phyloP scores from a whole-genome alignment of 805 yeast species.

The Cyberlindnera japonica region DNA sequence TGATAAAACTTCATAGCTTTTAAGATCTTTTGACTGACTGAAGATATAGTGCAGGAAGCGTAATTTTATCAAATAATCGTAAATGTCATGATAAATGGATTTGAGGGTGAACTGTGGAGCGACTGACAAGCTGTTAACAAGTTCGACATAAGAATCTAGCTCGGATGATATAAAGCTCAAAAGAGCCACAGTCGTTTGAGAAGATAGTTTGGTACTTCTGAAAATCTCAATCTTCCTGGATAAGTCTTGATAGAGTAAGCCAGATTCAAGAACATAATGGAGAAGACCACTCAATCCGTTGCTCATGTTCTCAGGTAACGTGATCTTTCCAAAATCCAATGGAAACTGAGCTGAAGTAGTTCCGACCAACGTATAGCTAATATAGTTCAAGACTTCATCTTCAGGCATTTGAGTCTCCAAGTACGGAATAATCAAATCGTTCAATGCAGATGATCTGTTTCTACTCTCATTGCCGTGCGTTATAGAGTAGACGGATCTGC shows the following conservation, averaged over 20 bases:
- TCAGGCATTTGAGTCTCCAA: constrained; percentile 35
- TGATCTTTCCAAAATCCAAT: constrained; percentile 32
- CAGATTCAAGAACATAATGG: constrained; percentile 64
- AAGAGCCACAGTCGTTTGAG: constrained; percentile 58
- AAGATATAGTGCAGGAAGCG: constrained; percentile 51
- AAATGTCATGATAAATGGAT: constrained; percentile 34
- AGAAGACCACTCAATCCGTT: constrained; percentile 55
- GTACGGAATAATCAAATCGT: constrained; percentile 32
- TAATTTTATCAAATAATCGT: constrained; percentile 50
- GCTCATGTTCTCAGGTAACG: constrained; percentile 50
- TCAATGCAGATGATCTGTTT: constrained; percentile 25
- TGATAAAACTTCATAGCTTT: constrained; percentile 53
- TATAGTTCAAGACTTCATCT: constrained; percentile 39
- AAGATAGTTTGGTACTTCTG: constrained; percentile 17
- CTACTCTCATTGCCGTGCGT: constrained; percentile 8
- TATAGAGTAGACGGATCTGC: constrained; percentile 34
- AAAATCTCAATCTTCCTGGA: constrained; percentile 29
- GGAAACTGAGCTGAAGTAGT: constrained; percentile 56
- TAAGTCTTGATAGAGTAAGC: constrained; percentile 55
- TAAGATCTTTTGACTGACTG: constrained; percentile 29
- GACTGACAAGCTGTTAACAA: constrained; percentile 43
- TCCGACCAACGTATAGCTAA: constrained; percentile 57
- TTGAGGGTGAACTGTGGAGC: constrained; percentile 30
- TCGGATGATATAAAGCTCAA: constrained; percentile 42
- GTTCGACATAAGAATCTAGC: constrained; percentile 39